Base-by-base conservation (phyloP, 441 rosid species). In the Syzygium malaccense region DNA sequence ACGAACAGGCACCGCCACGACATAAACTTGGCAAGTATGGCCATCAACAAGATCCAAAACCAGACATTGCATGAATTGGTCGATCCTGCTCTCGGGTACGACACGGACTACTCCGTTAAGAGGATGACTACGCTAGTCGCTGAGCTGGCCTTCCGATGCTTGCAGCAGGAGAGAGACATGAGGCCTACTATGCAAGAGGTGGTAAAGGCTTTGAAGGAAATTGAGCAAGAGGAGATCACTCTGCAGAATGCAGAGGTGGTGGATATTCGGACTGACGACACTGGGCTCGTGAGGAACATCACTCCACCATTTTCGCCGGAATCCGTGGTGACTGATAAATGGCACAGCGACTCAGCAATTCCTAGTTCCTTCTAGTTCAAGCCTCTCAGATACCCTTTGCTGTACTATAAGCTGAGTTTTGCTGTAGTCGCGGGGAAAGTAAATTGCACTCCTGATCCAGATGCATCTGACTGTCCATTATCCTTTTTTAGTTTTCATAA, bases 81-180 rank as follows among this genome's bases (percentile, higher is more conserved):
- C 0, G 88, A 89, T 60, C 88, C 90, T 1, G 54, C 56, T 23
- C 88, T 89, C 0, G 90, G 90, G 51, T 89, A 75, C 15, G 86
- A 86, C n/a, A 89, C 90, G 2, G 86, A 89, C 30, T 86, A 78
- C 60, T 19, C 57, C 0, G 88, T 89, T 8, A 89, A 88, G 90
- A 89, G 85, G 86, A 86, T 58, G 62, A 62, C 75, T 41, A 89
- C 86, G 4, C 37, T 19, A 17, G 88, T 89, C 17, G 90, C 87
- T 8, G 90, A 89, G 86, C 62, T 89, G 90, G 90, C 90, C 30
- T 86, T 89, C 86, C 88, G 88, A 62, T 89, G 90, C 49, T 85
- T 89, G 45, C 90, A 89, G 79, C 53, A 89, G 20, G 90, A 84
- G 57, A 86, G 66, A 49, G 88, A 86, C 80, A 58, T 58, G 90